phyloP scores from a whole-genome alignment of 2,329 filamentous ascomycete species.

The Penicillium sp. region DNA sequence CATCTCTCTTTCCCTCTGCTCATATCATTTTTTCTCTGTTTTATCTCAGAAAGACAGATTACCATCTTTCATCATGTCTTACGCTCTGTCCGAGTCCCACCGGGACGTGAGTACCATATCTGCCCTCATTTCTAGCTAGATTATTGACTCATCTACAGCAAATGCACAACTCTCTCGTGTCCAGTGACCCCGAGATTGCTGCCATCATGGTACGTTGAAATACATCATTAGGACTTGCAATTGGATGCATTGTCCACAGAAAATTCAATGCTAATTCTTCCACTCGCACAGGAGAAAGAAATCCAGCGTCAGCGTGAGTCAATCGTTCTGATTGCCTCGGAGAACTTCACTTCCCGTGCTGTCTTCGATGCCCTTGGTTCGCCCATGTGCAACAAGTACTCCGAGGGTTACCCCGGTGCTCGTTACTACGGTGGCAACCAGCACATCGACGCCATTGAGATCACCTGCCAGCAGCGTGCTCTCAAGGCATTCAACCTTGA shows the following conservation, averaged over 20 bases:
- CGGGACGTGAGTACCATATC: conserved; percentile 55
- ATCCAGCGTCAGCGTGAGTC: conserved; percentile 97
- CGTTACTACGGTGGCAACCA: conserved; percentile 99
- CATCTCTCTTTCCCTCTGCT: conserved; percentile 6
- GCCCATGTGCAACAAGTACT: conserved; percentile 99
- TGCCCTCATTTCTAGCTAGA: conserved; percentile 11
- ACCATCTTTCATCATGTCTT: conserved; percentile 44
- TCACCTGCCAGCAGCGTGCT: conserved; percentile 90
- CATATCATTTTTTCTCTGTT: conserved; percentile 4
- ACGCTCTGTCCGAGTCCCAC: conserved; percentile 66
- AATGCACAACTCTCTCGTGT: conserved; percentile 91
- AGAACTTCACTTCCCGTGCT: conserved; percentile 98
- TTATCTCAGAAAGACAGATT: conserved; percentile 11
- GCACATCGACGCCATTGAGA: conserved; percentile 95
- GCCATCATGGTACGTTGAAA: conserved; percentile 81
- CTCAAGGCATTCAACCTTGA: conserved; percentile 88
- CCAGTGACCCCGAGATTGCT: conserved; percentile 90
- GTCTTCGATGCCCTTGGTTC: conserved; percentile 96
- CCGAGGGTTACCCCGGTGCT: conserved; percentile 95
- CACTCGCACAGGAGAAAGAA: conserved; percentile 68
- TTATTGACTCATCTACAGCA: conserved; percentile 59
- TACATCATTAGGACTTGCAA: conserved; percentile 1
- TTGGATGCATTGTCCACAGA: not conserved
- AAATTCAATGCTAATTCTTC: conserved; percentile 29
- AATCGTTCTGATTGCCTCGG: conserved; percentile 96